Conservation (phyloP, 805 yeast species). For the Lipomyces yamanashiensis region DNA sequence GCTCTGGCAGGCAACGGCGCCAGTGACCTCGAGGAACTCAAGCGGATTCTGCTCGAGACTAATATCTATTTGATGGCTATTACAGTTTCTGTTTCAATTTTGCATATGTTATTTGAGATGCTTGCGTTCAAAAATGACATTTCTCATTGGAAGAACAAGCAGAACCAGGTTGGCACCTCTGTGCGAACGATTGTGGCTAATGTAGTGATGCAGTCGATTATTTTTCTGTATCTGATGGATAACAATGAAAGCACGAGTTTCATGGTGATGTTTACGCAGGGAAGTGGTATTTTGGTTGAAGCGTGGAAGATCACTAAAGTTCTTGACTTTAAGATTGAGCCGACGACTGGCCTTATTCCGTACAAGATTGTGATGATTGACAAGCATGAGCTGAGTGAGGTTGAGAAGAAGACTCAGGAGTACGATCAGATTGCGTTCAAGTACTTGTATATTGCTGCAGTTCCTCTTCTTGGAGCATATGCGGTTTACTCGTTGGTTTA, state of each 20-base stretch:
- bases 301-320: constrained; percentile 52
- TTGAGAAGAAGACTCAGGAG: constrained; percentile 49
- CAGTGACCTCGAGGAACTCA: constrained; percentile 47
- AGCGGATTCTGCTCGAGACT: constrained; percentile 48
- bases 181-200: constrained; percentile 49
- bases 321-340: constrained; percentile 41
- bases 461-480: constrained; percentile 48
- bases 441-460: constrained; percentile 47
- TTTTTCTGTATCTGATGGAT: constrained; percentile 48
- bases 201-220: constrained; percentile 49
- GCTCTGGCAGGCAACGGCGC: constrained; percentile 39
- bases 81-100: constrained; percentile 45
- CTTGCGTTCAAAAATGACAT: constrained; percentile 52
- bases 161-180: constrained; percentile 50
- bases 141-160: constrained; percentile 50
- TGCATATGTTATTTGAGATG: constrained; percentile 49
- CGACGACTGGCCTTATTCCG: constrained; percentile 32
- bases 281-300: constrained; percentile 49
- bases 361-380: constrained; percentile 43
- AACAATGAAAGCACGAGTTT: constrained; percentile 49
- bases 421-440: constrained; percentile 50
- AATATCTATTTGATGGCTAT: constrained; percentile 46
- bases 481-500: constrained; percentile 48
- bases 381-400: constrained; percentile 47
- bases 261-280: constrained; percentile 48